Evolutionary conservation across 257 asterid genomes (phyloP).

Genomic region (Paraleonurus japonicus): DNA sequence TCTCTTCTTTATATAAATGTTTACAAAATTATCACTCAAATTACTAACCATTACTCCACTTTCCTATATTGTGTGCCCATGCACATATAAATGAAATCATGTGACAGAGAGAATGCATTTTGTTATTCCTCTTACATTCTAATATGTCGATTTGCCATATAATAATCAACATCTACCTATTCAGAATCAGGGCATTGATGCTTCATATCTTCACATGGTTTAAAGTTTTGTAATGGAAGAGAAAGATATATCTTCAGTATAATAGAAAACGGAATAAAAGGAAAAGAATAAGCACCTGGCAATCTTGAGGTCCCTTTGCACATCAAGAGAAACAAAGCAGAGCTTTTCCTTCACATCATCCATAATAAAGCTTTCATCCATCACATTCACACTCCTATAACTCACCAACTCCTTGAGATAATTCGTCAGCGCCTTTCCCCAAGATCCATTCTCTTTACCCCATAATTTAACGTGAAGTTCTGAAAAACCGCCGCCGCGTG

Average conservation of each 20-base stretch:
- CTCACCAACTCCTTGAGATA: constrained; percentile 91
- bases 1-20: too few relatives aligned
- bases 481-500: constrained; percentile 95
- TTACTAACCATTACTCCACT: too few relatives aligned
- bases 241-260: not conserved
- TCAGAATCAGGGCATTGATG: not conserved
- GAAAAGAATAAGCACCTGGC: constrained; percentile 52
- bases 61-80: too few relatives aligned
- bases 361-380: constrained; percentile 91
- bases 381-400: constrained; percentile 88
- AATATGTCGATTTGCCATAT: too few relatives aligned
- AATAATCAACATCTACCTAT: not conserved
- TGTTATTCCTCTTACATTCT: not conserved
- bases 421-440: constrained; percentile 96
- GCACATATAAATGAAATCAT: too few relatives aligned
- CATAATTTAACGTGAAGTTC: constrained; percentile 79
- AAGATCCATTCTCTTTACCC: constrained; percentile 82
- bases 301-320: constrained; percentile 72
- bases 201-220: not conserved
- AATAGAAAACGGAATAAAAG: not conserved
- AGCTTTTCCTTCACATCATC: constrained; percentile 97
- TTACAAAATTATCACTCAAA: too few relatives aligned
- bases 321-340: constrained; percentile 86
- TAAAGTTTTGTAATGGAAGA: not conserved
- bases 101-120: too few relatives aligned